Evolutionary conservation across 2,329 filamentous ascomycete species (phyloP).

Genomic region (Colletotrichum karsti): DNA sequence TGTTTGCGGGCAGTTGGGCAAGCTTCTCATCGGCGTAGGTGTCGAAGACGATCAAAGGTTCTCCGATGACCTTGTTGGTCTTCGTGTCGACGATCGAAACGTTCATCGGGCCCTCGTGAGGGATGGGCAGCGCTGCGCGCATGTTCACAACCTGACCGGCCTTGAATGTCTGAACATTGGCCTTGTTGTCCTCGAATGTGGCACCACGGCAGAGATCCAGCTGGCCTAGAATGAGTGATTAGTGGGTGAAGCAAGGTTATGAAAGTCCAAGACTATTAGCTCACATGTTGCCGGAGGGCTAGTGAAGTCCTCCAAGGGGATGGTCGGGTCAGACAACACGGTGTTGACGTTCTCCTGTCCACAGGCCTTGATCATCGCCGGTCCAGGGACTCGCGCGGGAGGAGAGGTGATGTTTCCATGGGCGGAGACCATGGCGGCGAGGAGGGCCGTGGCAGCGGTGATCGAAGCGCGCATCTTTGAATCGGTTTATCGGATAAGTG

Average conservation of each 20-base stretch:
- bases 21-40: constrained; percentile 59
- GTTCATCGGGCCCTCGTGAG: constrained; percentile 58
- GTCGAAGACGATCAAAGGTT: constrained; percentile 61
- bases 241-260: background rate
- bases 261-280: background rate
- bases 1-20: constrained; percentile 47
- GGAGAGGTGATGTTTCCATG: constrained; percentile 55
- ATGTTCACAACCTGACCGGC: constrained; percentile 54
- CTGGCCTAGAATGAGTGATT: constrained; percentile 18
- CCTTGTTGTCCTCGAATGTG: constrained; percentile 53
- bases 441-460: constrained; percentile 24
- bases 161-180: constrained; percentile 50
- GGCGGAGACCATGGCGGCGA: constrained; percentile 40
- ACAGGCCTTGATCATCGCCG: constrained; percentile 52
- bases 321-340: constrained; percentile 43
- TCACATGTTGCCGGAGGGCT: constrained; percentile 36
- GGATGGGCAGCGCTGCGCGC: constrained; percentile 49
- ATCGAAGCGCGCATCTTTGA: constrained; percentile 26
- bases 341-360: constrained; percentile 48
- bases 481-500: background rate
- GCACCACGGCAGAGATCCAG: constrained; percentile 57
- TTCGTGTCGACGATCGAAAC: constrained; percentile 65
- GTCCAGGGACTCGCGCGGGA: constrained; percentile 48
- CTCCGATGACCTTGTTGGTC: constrained; percentile 60
- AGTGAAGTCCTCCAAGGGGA: constrained; percentile 42